phyloP scores from a whole-genome alignment of 257 asterid genomes.

The Fraxinus cuspidata region DNA sequence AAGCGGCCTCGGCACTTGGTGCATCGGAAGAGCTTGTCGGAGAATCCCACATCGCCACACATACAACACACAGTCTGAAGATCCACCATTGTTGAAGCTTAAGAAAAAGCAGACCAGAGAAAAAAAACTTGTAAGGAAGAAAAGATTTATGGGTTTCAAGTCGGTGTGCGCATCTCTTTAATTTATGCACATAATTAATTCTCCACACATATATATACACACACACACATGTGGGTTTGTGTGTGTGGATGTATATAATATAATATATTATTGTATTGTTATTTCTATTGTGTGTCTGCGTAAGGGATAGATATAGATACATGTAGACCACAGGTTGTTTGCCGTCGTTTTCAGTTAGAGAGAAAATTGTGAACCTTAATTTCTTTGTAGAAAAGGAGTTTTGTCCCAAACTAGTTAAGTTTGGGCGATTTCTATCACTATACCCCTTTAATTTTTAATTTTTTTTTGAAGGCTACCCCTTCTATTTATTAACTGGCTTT shows the following conservation, averaged over 20 bases:
- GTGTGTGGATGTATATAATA: conserved; percentile 14
- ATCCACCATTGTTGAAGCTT: conserved; percentile 63
- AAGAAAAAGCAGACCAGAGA: background rate
- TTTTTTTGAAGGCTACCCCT: conserved; percentile 16
- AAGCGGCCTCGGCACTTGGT: conserved; percentile 80
- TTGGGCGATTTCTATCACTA: background rate
- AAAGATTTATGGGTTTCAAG: conserved; percentile 21
- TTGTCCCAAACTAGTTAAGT: conserved; percentile 29
- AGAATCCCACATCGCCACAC: conserved; percentile 97
- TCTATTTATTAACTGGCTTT: conserved; percentile 25
- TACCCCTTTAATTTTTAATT: background rate
- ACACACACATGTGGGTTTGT: background rate
- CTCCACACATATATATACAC: background rate
- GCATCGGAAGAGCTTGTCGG: conserved; percentile 94
- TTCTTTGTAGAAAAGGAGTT: conserved; percentile 32
- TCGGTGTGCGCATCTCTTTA: conserved; percentile 39
- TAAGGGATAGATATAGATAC: conserved; percentile 32
- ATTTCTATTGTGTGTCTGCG: conserved; percentile 1
- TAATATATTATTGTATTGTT: conserved; percentile 5
- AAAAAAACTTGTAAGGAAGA: background rate
- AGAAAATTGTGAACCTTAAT: conserved; percentile 37
- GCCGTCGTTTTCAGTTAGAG: conserved; percentile 68
- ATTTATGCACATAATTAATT: conserved; percentile 17
- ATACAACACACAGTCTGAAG: conserved; percentile 77
- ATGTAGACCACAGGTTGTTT: conserved; percentile 75